phyloP scores from a whole-genome alignment of 2,329 filamentous ascomycete genomes.

The Fusarium stilboides region DNA sequence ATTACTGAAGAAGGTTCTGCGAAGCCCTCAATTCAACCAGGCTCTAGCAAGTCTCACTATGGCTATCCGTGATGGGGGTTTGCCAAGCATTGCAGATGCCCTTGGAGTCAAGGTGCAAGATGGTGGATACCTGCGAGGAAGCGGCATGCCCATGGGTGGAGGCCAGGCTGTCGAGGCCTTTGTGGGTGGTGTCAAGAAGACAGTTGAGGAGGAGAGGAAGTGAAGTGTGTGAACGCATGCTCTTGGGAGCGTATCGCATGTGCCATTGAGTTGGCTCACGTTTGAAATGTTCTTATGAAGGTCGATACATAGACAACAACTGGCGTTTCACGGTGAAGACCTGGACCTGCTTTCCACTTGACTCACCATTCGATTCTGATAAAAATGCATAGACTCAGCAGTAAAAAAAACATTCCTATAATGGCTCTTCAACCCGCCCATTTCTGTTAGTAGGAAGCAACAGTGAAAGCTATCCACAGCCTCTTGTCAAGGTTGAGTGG shows the following conservation, averaged over 20 bases:
- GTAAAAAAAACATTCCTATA: not conserved
- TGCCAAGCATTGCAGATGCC: conserved; percentile 91
- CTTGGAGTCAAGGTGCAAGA: conserved; percentile 85
- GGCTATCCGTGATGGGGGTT: conserved; percentile 89
- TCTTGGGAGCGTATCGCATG: not conserved
- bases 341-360: not conserved
- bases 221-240: conserved; percentile 2
- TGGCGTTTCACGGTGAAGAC: conserved; percentile 17
- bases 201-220: conserved; percentile 72
- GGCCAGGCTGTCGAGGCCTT: conserved; percentile 93
- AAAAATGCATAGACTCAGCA: not conserved
- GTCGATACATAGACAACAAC: conserved; percentile 21
- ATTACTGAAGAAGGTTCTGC: conserved; percentile 84
- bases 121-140: conserved; percentile 83
- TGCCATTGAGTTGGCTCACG: conserved; percentile 11
- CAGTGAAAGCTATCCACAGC: not conserved
- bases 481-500: not conserved
- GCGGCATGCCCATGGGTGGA: conserved; percentile 87
- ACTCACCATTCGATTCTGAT: not conserved
- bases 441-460: conserved; percentile 1
- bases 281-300: conserved; percentile 27
- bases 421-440: not conserved
- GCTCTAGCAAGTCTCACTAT: conserved; percentile 87
- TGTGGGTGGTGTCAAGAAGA: conserved; percentile 87
- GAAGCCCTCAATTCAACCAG: conserved; percentile 92